These are phyloP conservation scores for Nicotiana tomentosiformis DNA, from an alignment of 257 asterid species.

Conservation along the genomic window DNA sequence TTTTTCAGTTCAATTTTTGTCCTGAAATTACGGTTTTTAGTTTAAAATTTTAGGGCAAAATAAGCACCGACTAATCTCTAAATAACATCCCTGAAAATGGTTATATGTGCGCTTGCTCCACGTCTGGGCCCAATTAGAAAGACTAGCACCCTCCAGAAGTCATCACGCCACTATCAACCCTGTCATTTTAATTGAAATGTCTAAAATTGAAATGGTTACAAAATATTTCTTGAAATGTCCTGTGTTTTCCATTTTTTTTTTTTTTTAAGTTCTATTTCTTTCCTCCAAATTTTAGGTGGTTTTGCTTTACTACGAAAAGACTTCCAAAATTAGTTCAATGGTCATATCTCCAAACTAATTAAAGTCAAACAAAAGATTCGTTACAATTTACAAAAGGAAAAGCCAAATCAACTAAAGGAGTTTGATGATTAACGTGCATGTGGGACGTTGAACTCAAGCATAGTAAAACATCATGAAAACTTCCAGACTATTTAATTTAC, in stretches of 20 bases:
- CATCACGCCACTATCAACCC: neutral
- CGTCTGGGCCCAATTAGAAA: too few relatives aligned
- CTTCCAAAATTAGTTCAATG: neutral
- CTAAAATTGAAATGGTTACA: neutral
- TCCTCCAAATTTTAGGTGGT: neutral
- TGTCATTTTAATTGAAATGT: neutral
- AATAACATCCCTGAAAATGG: too few relatives aligned
- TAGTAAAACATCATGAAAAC: constrained; percentile 3
- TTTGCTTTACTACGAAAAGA: neutral
- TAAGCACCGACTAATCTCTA: too few relatives aligned
- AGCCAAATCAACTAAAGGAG: neutral
- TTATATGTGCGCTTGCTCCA: too few relatives aligned
- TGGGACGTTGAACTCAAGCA: neutral
- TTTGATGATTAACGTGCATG: neutral
- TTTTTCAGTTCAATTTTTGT: too few relatives aligned
- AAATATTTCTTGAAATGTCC: neutral
- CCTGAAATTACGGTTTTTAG: too few relatives aligned
- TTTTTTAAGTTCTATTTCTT: neutral
- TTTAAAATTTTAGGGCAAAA: too few relatives aligned
- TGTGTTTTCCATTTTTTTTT: neutral
- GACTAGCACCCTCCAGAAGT: too few relatives aligned
- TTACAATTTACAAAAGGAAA: neutral
- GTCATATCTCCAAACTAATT: neutral
- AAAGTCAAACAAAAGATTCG: neutral
- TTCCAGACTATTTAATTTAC: neutral